Evolutionary conservation across 2,329 filamentous ascomycete genomes (phyloP).

Genomic region (Penicillium psychrosexuale): DNA sequence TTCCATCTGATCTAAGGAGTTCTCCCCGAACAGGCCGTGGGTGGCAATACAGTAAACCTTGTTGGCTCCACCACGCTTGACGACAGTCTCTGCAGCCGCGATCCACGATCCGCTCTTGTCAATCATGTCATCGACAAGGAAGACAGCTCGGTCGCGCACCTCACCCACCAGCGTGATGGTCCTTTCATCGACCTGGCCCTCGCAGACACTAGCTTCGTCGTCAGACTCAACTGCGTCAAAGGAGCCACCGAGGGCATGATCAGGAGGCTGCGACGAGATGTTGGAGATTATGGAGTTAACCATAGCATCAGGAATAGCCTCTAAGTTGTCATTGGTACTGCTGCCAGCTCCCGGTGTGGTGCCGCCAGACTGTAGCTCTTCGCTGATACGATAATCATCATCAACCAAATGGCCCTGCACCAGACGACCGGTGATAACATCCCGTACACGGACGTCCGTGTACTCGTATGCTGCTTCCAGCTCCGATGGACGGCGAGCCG

Average conservation of each 20-base stretch:
- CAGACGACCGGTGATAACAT: conserved; percentile 87
- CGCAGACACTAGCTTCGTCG: conserved; percentile 58
- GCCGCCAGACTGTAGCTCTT: conserved; percentile 57
- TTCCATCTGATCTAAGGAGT: conserved; percentile 85
- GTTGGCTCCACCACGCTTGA: conserved; percentile 85
- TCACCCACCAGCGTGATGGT: conserved; percentile 98
- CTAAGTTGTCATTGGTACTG: conserved; percentile 47
- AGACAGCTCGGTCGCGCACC: conserved; percentile 80
- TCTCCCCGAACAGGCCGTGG: conserved; percentile 87
- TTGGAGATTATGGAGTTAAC: conserved; percentile 76
- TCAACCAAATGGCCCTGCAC: conserved; percentile 94
- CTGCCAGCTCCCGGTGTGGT: conserved; percentile 49
- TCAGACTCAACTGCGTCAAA: conserved; percentile 85
- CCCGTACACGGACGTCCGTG: conserved; percentile 75
- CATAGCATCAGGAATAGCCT: conserved; percentile 74
- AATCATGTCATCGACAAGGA: conserved; percentile 98
- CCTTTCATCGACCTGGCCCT: conserved; percentile 75
- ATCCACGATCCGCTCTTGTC: conserved; percentile 98
- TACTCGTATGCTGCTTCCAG: conserved; percentile 54
- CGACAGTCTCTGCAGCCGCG: conserved; percentile 91
- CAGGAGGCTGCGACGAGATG: conserved; percentile 67
- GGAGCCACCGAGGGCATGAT: conserved; percentile 75
- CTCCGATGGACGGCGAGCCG: conserved; percentile 43
- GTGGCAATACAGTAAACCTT: conserved; percentile 98
- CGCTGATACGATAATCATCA: conserved; percentile 80